Evolutionary conservation across 1,284 basidiomycete genomes (phyloP).

Genomic region (Ganoderma sp.): DNA sequence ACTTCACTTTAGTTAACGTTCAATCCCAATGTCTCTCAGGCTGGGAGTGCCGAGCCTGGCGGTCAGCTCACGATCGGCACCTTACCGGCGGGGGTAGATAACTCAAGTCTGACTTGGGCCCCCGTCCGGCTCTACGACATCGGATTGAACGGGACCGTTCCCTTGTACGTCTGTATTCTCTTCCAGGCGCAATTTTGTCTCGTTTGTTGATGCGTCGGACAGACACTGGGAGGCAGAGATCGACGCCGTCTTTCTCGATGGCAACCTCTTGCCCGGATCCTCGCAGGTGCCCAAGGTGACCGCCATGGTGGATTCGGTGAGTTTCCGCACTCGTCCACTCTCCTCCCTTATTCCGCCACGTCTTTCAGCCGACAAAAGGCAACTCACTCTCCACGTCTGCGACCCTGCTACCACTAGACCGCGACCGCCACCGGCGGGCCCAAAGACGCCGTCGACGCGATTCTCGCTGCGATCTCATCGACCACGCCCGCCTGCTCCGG

Average conservation of each 20-base stretch:
- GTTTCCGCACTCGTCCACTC: background rate
- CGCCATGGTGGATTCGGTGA: background rate
- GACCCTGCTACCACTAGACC: background rate
- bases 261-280: background rate
- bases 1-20: background rate
- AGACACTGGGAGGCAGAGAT: background rate
- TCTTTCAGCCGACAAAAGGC: too few relatives aligned
- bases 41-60: background rate
- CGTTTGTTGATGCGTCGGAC: background rate
- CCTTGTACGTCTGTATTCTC: background rate
- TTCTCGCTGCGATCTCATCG: background rate
- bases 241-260: background rate
- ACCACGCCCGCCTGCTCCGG: background rate
- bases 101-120: background rate
- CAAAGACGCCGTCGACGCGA: background rate
- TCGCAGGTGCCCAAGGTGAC: background rate
- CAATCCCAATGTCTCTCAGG: background rate
- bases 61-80: background rate
- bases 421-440: background rate
- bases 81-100: background rate
- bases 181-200: background rate
- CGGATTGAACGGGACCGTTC: background rate
- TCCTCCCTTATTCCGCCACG: too few relatives aligned
- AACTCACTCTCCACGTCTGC: background rate
- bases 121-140: background rate